Percentiles rank a stretch among this genome's conserved stretches.
phyloP scores from a whole-genome alignment of 106 monocot species.

The Allium cepa region DNA sequence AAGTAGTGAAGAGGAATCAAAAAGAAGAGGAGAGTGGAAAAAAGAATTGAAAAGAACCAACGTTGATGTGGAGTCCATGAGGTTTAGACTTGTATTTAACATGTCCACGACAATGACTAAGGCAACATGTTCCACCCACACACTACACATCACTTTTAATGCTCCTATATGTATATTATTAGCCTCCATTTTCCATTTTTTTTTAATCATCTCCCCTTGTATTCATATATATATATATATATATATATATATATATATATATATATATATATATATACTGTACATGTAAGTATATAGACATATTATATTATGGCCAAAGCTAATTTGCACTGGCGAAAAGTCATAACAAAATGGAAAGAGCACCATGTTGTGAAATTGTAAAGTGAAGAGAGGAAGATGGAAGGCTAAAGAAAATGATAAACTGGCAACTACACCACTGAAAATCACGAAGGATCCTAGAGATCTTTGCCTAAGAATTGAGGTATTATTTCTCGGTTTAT shows the following conservation, averaged over 20 bases:
- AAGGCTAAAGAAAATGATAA: slow-evolving; percentile 46
- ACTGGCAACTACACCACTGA: slow-evolving; percentile 27
- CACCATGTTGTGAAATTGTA: slow-evolving; percentile 58
- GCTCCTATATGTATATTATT: too few relatives aligned
- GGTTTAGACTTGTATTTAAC: too few relatives aligned
- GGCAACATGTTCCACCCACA: too few relatives aligned
- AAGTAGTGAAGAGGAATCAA: too few relatives aligned
- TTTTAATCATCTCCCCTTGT: neutral
- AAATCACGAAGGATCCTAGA: slow-evolving; percentile 56
- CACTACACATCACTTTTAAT: too few relatives aligned
- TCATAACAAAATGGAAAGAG: slow-evolving; percentile 37
- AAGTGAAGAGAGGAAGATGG: slow-evolving; percentile 68
- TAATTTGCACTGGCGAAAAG: too few relatives aligned
- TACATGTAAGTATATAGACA: neutral
- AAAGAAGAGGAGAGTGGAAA: too few relatives aligned
- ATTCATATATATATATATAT: neutral
- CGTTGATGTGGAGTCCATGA: too few relatives aligned
- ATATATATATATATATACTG: neutral
- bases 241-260: too few relatives aligned
- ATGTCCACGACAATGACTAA: too few relatives aligned
- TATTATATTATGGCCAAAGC: too few relatives aligned
- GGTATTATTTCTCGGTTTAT: slow-evolving; percentile 7
- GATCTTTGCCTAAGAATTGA: slow-evolving; percentile 58
- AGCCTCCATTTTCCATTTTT: neutral
- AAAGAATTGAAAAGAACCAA: too few relatives aligned